Conservation (phyloP, 345 rosid species). For the Murraya paniculata region DNA sequence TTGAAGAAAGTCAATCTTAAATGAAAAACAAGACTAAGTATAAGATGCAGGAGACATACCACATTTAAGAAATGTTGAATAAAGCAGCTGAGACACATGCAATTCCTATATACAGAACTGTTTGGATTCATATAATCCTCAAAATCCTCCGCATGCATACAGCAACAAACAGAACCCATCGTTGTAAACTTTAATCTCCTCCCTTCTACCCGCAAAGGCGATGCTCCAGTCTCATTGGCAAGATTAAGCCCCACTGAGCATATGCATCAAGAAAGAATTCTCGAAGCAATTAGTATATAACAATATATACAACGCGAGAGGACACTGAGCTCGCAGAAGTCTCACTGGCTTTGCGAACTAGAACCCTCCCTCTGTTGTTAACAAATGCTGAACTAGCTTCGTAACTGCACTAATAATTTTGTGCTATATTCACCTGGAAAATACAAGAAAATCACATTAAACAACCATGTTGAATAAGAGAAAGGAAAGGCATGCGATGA, state of each 20-base stretch:
- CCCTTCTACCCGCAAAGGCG: conserved; percentile 13
- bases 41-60: conserved; percentile 40
- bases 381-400: conserved; percentile 17
- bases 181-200: conserved; percentile 32
- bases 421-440: conserved; percentile 36
- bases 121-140: conserved; percentile 80
- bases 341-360: conserved; percentile 38
- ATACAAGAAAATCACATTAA: conserved; percentile 6
- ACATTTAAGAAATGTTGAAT: conserved; percentile 62
- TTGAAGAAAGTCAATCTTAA: not conserved
- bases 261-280: conserved; percentile 21
- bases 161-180: conserved; percentile 95
- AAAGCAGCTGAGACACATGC: conserved; percentile 77
- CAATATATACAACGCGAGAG: conserved; percentile 35
- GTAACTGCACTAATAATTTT: conserved; percentile 11
- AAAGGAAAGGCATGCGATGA: conserved; percentile 13
- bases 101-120: conserved; percentile 70
- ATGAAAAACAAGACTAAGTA: conserved; percentile 4
- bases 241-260: conserved; percentile 9
- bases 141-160: conserved; percentile 61
- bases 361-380: conserved; percentile 50
- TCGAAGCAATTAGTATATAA: not conserved
- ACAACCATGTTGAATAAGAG: not conserved
- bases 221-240: conserved; percentile 23
- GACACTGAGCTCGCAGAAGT: conserved; percentile 59